Evolutionary conservation across 768 basidiomycete species (phyloP).

Genomic region (Amylocystis lapponica): DNA sequence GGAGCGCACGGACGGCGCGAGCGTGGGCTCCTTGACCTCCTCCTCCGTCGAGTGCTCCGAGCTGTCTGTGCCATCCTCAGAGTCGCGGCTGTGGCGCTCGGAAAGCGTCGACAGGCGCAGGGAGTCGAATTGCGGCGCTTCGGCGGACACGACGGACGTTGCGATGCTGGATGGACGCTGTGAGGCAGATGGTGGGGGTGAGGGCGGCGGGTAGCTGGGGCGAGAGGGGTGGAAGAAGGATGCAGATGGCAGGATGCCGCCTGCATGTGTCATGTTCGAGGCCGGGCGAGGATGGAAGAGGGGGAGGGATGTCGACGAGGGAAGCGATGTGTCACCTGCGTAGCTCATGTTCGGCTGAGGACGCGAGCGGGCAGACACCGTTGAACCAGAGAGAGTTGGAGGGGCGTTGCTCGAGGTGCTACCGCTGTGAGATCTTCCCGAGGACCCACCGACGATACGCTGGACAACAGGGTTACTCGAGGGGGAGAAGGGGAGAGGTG

Average conservation of each 20-base stretch:
- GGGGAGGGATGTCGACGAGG: conserved; percentile 16
- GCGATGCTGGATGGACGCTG: conserved; percentile 23
- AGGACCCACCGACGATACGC: conserved; percentile 7
- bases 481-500: conserved; percentile 23
- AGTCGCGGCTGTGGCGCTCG: conserved; percentile 35
- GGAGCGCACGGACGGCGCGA: conserved; percentile 34
- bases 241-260: conserved; percentile 72
- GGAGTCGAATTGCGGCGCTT: conserved; percentile 22
- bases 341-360: conserved; percentile 6
- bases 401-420: conserved; percentile 15
- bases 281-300: conserved; percentile 15
- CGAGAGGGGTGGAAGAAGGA: conserved; percentile 73
- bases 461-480: conserved; percentile 5
- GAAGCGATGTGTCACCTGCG: conserved; percentile 13
- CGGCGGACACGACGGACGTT: conserved; percentile 24
- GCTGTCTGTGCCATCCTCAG: conserved; percentile 36
- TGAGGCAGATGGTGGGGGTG: conserved; percentile 29
- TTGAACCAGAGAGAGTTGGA: conserved; percentile 11
- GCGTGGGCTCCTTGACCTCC: conserved; percentile 26
- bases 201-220: conserved; percentile 44
- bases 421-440: conserved; percentile 10
- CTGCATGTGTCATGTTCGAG: conserved; percentile 46
- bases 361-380: conserved; percentile 8
- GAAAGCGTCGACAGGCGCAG: conserved; percentile 37
- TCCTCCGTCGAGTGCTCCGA: conserved; percentile 25